These are phyloP conservation scores for Starmerella lactis-condensi DNA, from an alignment of 805 yeast species.

Conservation along the genomic window DNA sequence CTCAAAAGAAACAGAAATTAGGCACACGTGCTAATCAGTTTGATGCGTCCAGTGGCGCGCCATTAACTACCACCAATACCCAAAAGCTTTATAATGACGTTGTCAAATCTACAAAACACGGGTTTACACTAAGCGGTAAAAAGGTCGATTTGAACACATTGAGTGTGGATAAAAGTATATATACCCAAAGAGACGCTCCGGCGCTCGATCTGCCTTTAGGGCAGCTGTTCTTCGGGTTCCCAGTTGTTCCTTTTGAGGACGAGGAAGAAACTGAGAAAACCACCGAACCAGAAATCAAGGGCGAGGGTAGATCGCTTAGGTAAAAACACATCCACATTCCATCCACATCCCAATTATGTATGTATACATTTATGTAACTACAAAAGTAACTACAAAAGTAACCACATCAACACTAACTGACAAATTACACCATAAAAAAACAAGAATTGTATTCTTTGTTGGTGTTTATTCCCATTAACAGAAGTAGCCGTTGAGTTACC, in stretches of 20 bases:
- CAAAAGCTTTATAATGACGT: slow-evolving; percentile 5
- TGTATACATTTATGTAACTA: too few species aligned
- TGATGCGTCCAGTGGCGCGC: slow-evolving; percentile 2
- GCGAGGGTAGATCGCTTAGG: slow-evolving; percentile 62
- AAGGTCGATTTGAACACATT: slow-evolving; percentile 8
- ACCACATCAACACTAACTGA: slow-evolving; percentile 60
- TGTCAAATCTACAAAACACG: slow-evolving; percentile 3
- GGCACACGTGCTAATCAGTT: slow-evolving; percentile 3
- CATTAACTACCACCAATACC: slow-evolving; percentile 1
- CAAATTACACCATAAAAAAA: slow-evolving; percentile 68
- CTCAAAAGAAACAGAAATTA: slow-evolving; percentile 5
- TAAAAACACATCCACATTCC: slow-evolving; percentile 46
- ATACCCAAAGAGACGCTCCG: slow-evolving; percentile 29
- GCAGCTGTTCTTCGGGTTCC: slow-evolving; percentile 85
- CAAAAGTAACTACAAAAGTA: too few species aligned
- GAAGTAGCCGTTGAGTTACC: slow-evolving; percentile 30
- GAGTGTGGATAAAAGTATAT: slow-evolving; percentile 14
- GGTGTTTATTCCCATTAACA: slow-evolving; percentile 42
- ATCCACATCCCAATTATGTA: too few species aligned
- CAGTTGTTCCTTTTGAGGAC: slow-evolving; percentile 32
- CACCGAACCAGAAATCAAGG: slow-evolving; percentile 28
- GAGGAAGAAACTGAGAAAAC: slow-evolving; percentile 25
- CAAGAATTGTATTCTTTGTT: slow-evolving; percentile 69
- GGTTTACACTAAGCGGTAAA: slow-evolving; percentile 15
- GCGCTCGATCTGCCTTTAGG: slow-evolving; percentile 63